Base-by-base conservation (phyloP, 2,329 filamentous ascomycete species). In the Metarhizium rileyi region DNA sequence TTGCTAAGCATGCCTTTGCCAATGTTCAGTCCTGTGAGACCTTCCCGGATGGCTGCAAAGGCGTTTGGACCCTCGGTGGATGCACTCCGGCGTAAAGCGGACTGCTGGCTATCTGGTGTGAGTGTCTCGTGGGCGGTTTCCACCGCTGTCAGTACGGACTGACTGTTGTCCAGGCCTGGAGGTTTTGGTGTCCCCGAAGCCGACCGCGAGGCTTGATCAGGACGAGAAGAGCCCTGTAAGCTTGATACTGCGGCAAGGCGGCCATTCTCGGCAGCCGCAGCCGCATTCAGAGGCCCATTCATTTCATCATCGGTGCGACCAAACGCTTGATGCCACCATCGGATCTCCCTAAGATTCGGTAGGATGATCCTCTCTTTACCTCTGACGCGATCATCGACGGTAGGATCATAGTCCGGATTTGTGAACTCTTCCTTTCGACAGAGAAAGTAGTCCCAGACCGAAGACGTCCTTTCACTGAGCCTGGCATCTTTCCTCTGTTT, bases 361-460 rank as follows among this genome's bases (percentile, higher is more conserved):
- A 97, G 86, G 14, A 98, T 76, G 7, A 98, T 78, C 4, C 90
- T 78, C 63, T 95, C 90, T 51, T 84, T 83, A 4, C 87, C 89
- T 50, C 86, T 81, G 51, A 84, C 74, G 42, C 86, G 82, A 60
- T 96, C 90, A 54, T 96, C 86, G 33, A 90, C 73, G 1, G 80
- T 74, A 7, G 73, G 63, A 49, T 94, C 84, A 62, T 91, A 98
- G 28, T 84, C 76, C 0, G 83, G 77, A 60, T 97, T 97, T 35
- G 82, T 72, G 59, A 97, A 98, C 60, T 95, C 87, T 20, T 79
- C 73, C 56, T 80, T 83, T 10, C 90, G 81, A 41, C 86, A 82
- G 7, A 97, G 71, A 66, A 98, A 97, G 64, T 97, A 96, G 57
- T 93, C 86, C 93, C 93, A 98, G 1, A 96, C 93, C 22, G 88